Base-by-base conservation (phyloP, 169 alveolate species). In the Plasmodium adleri region DNA sequence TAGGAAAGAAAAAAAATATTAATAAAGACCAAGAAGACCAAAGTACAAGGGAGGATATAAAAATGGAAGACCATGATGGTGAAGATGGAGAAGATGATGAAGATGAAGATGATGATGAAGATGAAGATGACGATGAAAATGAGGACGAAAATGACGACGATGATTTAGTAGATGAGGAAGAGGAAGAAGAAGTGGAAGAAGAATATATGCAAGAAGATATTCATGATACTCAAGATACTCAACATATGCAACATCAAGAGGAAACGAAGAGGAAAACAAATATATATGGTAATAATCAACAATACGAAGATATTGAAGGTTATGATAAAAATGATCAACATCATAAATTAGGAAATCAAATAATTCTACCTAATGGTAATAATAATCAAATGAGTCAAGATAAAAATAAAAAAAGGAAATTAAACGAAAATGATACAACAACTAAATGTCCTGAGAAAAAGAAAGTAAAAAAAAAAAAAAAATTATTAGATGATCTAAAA, bases 181-280 rank as follows among this genome's bases (percentile, higher is more conserved):
- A 74, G 4, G 63, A 47, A 24, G 68, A 72, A 50, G 85, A 88
- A 13, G 92, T 63, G 49, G 83, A 67, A 7, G 92, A 54, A 56
- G 47, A 39, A 60, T 91, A 67, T 8, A 59, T 47, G 89, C 32
- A 28, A 32, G 47, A 49, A 58, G 88, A 22, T 28, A 32, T 32
- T 1, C 45, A 32, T 0, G 45, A 32, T n/a, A n/a, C n/a, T n/a
- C 72, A 20, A 39, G 47, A 4, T 28, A 28, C 5, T 28, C 45
- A 24, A 63, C 15, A 20, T 54, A 62, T 7, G 59, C 22, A 32
- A 85, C 28, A 7, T 0, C 47, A 63, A 1, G 20, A 20, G 45
- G 28, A 17, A 9, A 54, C 9, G 3, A 26, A 0, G 10, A 60
- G 66, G 64, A 4, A 54, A 28, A 20, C 3, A 5, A 50, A 15